Evolutionary conservation across 192 early-diverging fungal species (phyloP).

Genomic region (Coemansia sp.): DNA sequence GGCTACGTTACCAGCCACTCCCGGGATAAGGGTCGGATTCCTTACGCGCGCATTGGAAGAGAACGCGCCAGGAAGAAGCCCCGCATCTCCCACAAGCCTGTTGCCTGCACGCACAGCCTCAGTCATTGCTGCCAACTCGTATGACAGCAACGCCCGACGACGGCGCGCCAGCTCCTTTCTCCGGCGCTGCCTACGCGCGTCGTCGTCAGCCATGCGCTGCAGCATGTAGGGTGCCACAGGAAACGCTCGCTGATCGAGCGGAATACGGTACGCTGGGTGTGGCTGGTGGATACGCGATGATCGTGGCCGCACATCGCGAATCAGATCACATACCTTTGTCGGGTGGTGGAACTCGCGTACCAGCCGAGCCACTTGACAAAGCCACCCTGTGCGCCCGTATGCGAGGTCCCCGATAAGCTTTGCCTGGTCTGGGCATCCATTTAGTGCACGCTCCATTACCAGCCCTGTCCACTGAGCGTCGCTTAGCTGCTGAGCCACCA

Average conservation of each 20-base stretch:
- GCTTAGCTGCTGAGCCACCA: conserved; percentile 16
- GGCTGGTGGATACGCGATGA: conserved; percentile 30
- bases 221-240: conserved; percentile 21
- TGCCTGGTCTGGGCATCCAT: conserved; percentile 6
- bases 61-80: conserved; percentile 40
- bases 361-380: conserved; percentile 27
- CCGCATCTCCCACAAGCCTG: conserved; percentile 4
- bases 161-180: conserved; percentile 7
- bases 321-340: conserved; percentile 26
- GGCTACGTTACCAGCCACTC: conserved; percentile 31
- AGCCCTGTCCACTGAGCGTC: conserved; percentile 24
- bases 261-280: conserved; percentile 41
- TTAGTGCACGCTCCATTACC: conserved; percentile 20
- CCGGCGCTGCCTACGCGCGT: conserved; percentile 3
- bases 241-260: conserved; percentile 35
- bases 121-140: conserved; percentile 16
- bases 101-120: conserved; percentile 29
- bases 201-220: conserved; percentile 14
- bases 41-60: conserved; percentile 11
- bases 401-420: conserved; percentile 40
- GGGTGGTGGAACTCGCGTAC: conserved; percentile 35
- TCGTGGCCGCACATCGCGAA: conserved; percentile 39
- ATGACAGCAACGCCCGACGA: neutral
- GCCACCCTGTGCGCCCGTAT: conserved; percentile 41
- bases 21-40: conserved; percentile 12